Conservation (phyloP, 2,329 filamentous ascomycete species). For the Rutstroemia sydowiana region DNA sequence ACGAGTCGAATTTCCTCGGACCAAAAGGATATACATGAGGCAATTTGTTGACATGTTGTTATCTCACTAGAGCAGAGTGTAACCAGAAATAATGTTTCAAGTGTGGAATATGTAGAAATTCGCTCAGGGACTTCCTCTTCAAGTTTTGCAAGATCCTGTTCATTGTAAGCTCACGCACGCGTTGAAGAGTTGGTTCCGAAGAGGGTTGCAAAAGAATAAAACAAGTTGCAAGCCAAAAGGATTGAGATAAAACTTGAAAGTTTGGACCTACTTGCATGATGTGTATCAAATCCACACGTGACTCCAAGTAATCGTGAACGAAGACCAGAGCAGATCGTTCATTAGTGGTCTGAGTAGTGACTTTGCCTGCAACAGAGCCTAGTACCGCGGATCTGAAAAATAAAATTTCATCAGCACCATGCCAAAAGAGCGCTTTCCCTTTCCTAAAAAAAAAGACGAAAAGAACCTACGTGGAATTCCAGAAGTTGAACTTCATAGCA, state of each 20-base stretch:
- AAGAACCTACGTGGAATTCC: constrained; percentile 31
- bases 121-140: constrained; percentile 49
- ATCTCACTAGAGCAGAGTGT: constrained; percentile 59
- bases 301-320: constrained; percentile 50
- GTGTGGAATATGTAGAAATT: constrained; percentile 43
- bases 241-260: background rate
- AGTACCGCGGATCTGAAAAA: constrained; percentile 27
- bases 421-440: too few relatives aligned
- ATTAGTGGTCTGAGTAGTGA: constrained; percentile 21
- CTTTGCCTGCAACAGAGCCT: constrained; percentile 24
- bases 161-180: too few relatives aligned
- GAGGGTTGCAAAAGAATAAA: constrained; percentile 2
- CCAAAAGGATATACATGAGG: constrained; percentile 52
- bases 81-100: constrained; percentile 57
- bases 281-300: constrained; percentile 45
- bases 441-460: too few relatives aligned
- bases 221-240: too few relatives aligned
- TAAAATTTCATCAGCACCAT: too few relatives aligned
- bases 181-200: too few relatives aligned
- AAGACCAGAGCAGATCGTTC: constrained; percentile 25
- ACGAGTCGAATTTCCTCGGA: constrained; percentile 54
- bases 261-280: constrained; percentile 22
- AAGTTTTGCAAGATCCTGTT: constrained; percentile 47
- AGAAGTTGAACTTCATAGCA: constrained; percentile 27
- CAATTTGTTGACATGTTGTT: constrained; percentile 57